A percentile compares a stretch with the other conserved stretches of the same genome.
These are phyloP conservation scores for Penicillium hordei DNA, from an alignment of 2,329 filamentous ascomycete genomes.

Conservation along the genomic window DNA sequence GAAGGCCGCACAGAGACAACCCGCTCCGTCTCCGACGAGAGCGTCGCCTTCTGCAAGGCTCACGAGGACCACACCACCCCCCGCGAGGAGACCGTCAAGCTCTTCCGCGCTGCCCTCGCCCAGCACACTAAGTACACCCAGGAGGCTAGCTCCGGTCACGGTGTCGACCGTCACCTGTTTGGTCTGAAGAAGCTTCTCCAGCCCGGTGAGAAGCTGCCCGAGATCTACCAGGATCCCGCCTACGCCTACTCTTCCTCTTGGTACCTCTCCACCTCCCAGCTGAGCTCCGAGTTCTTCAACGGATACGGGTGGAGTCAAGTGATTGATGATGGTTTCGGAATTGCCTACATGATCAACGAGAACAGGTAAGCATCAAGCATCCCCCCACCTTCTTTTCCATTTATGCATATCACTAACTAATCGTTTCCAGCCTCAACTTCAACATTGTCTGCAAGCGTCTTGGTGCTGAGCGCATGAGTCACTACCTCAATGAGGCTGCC, in stretches of 20 bases:
- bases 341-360: constrained; percentile 99
- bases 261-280: constrained; percentile 85
- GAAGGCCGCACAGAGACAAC: constrained; percentile 95
- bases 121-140: constrained; percentile 88
- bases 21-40: constrained; percentile 86
- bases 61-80: constrained; percentile 70
- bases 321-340: constrained; percentile 91
- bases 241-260: constrained; percentile 81
- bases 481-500: constrained; percentile 92
- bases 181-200: constrained; percentile 88
- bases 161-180: constrained; percentile 95
- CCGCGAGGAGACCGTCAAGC: constrained; percentile 64
- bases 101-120: constrained; percentile 79
- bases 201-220: constrained; percentile 76
- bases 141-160: constrained; percentile 85
- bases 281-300: constrained; percentile 97
- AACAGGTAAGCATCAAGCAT: constrained; percentile 63
- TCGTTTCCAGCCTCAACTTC: constrained; percentile 75
- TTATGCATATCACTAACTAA: constrained; percentile 11
- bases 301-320: constrained; percentile 99
- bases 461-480: constrained; percentile 88
- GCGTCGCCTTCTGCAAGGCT: constrained; percentile 82
- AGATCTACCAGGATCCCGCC: constrained; percentile 82
- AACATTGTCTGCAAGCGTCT: constrained; percentile 94
- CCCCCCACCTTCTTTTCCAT: not conserved